Conservation (phyloP, 2,329 filamentous ascomycete genomes). For the Orbilia quercus region DNA sequence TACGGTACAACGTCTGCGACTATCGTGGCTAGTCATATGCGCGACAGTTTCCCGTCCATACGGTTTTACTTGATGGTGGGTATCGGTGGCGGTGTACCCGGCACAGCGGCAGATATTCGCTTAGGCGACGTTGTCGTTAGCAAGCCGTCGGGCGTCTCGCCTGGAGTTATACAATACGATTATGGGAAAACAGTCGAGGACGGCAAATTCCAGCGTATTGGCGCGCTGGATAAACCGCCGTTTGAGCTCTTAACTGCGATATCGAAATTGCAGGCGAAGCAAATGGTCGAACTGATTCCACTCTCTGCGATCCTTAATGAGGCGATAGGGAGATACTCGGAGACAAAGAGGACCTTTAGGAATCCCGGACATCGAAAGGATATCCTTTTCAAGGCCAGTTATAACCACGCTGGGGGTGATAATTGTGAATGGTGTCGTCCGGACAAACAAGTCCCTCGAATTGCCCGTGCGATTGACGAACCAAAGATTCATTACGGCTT, state of each 20-base stretch:
- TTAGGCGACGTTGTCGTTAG: conserved; percentile 39
- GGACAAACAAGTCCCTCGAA: background rate
- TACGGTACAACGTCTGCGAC: conserved; percentile 16
- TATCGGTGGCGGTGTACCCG: conserved; percentile 34
- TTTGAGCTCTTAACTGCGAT: conserved; percentile 18
- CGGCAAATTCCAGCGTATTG: conserved; percentile 6
- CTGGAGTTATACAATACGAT: conserved; percentile 38
- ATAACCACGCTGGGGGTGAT: conserved; percentile 11
- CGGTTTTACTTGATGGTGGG: conserved; percentile 33
- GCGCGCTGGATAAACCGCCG: conserved; percentile 24
- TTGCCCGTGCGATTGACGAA: background rate
- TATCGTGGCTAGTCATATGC: conserved; percentile 18
- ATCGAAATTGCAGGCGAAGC: background rate
- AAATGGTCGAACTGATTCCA: background rate
- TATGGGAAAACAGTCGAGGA: conserved; percentile 17
- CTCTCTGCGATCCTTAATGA: conserved; percentile 1
- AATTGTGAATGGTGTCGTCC: conserved; percentile 16
- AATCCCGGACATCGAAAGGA: conserved; percentile 23
- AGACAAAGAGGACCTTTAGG: background rate
- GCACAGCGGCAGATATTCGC: conserved; percentile 14
- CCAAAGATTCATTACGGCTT: conserved; percentile 21
- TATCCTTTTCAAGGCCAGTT: conserved; percentile 18
- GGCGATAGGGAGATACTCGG: background rate
- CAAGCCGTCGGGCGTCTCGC: background rate
- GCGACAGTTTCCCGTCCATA: conserved; percentile 23